Base-by-base conservation (phyloP, 2,329 filamentous ascomycete species). In the Fusarium algeriense region DNA sequence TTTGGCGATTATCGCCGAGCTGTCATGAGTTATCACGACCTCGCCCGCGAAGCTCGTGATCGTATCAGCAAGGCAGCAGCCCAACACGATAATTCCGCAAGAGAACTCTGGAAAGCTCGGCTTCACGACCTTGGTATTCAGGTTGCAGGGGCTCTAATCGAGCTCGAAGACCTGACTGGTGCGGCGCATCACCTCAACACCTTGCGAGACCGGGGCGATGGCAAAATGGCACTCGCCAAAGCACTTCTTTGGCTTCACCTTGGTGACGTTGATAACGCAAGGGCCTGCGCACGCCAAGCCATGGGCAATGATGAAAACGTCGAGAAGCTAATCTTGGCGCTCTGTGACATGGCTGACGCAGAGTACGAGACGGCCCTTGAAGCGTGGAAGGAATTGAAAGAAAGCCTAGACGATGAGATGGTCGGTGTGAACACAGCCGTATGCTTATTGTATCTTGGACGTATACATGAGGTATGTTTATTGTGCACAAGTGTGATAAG, bases 1-100 rank as follows among this genome's bases (percentile, higher is more conserved):
- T 97, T 96, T 70, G 91, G 91, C 7, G 96, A 99, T 80, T 89
- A 91, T 53, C 87, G 95, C 7, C 88, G 95, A 67, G 92, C 93
- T 6, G 91, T 99, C 62, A 95, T 96, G 86, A 93, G 92, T 46
- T 93, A 97, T 78, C 97, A 97, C 78, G 94, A 97, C 69, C 86
- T 98, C 4, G 94, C 91, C 0, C 83, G 92, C 12, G 94, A 97
- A 80, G 93, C 93, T 4, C 86, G 94, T 20, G 83, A 84, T 4
- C 86, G 87, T 61, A 83, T 93, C 8, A 81, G 83, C 20, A 84
- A 82, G 35, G 85, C 88, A 0, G 78, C 75, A 8, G 76, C 73
- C 14, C 76, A 72, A 35, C 83, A 85, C 41, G 85, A 87, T 13
- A 84, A 87, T 54, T 85, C 89, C 2, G 88, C 89, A 26, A 83